phyloP scores from a whole-genome alignment of 306 rosid species.

The Casuarina cunninghamiana region DNA sequence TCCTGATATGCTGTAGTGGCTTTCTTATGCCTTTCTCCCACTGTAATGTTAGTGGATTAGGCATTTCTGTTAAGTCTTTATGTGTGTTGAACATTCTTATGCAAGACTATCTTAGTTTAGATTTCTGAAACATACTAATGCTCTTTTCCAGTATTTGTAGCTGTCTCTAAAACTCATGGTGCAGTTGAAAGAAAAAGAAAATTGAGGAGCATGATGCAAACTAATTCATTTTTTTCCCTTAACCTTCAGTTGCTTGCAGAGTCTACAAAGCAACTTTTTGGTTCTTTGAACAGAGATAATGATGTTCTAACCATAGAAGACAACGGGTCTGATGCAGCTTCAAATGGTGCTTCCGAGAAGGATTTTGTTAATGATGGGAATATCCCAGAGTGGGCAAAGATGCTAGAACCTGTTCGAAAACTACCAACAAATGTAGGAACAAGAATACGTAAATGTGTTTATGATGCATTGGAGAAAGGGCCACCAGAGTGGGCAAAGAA shows the following conservation, averaged over 20 bases:
- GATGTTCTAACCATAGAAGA: slow-evolving; percentile 76
- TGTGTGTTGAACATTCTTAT: neutral
- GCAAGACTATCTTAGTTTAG: neutral
- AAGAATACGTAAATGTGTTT: slow-evolving; percentile 91
- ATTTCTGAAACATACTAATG: neutral
- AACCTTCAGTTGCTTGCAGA: slow-evolving; percentile 88
- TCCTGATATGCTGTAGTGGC: neutral
- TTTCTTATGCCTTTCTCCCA: neutral
- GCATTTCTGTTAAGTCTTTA: neutral
- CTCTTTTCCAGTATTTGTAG: neutral
- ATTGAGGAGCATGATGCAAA: neutral
- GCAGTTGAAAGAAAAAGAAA: slow-evolving; percentile 20
- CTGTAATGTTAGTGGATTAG: neutral
- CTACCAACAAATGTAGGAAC: slow-evolving; percentile 99
- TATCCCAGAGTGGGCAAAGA: slow-evolving; percentile 86
- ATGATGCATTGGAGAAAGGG: slow-evolving; percentile 70
- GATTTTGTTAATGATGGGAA: slow-evolving; percentile 47
- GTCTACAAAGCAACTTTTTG: slow-evolving; percentile 79
- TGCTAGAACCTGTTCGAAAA: slow-evolving; percentile 91
- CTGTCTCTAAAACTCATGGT: slow-evolving; percentile 11
- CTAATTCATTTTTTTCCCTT: slow-evolving; percentile 27
- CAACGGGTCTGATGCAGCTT: slow-evolving; percentile 61
- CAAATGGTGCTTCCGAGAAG: slow-evolving; percentile 50
- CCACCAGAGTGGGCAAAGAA: slow-evolving; percentile 98
- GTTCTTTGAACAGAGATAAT: slow-evolving; percentile 56